These are phyloP conservation scores for Tephrocybe sp. DNA, from an alignment of 768 basidiomycete species.

Conservation along the genomic window DNA sequence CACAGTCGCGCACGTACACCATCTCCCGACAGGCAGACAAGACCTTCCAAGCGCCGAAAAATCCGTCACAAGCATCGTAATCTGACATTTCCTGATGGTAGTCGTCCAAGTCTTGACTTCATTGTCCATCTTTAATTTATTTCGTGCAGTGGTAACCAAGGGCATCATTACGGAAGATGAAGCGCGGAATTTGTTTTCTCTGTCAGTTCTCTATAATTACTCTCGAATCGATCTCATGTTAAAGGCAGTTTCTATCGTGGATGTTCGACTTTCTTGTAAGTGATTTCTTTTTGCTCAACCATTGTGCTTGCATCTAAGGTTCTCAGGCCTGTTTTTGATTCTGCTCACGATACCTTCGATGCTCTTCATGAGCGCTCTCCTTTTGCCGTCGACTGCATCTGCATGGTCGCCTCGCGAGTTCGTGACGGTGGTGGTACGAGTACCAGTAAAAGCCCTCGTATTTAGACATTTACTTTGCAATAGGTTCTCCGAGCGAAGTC, in stretches of 20 bases:
- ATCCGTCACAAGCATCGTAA: conserved; percentile 62
- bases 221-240: conserved; percentile 14
- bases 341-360: conserved; percentile 80
- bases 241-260: conserved; percentile 79
- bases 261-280: conserved; percentile 79
- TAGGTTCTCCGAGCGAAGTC: conserved; percentile 74
- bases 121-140: conserved; percentile 7
- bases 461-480: conserved; percentile 10
- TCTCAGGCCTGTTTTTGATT: conserved; percentile 77
- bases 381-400: conserved; percentile 90
- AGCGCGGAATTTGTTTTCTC: conserved; percentile 82
- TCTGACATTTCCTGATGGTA: conserved; percentile 80
- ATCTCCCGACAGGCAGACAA: conserved; percentile 66
- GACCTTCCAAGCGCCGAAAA: conserved; percentile 74
- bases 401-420: conserved; percentile 90
- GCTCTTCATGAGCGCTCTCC: conserved; percentile 86
- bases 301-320: not conserved
- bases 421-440: conserved; percentile 83
- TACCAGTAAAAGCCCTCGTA: not conserved
- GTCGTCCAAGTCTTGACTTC: not conserved
- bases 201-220: conserved; percentile 47
- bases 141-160: conserved; percentile 73
- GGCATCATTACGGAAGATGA: conserved; percentile 79
- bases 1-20: conserved; percentile 74
- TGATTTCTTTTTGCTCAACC: conserved; percentile 18